These are phyloP conservation scores for Penicillium nordicum DNA, from an alignment of 2,329 filamentous ascomycete genomes.

Conservation along the genomic window DNA sequence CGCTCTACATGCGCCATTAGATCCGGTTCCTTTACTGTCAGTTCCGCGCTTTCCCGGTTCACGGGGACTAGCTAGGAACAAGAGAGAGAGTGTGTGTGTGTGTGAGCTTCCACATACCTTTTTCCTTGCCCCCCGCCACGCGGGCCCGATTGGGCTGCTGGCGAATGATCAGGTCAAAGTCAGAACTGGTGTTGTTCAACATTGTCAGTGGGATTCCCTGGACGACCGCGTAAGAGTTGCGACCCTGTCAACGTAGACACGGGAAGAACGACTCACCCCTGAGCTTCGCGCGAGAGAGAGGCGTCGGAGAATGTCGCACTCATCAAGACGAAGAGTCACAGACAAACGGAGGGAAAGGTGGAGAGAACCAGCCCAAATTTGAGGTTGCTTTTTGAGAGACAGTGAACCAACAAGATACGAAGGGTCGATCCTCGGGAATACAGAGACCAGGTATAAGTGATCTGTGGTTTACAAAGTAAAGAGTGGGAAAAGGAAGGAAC, in stretches of 20 bases:
- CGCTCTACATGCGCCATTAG: constrained; percentile 54
- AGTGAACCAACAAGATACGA: constrained; percentile 25
- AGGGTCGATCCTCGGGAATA: constrained; percentile 15
- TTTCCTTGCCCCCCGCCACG: constrained; percentile 70
- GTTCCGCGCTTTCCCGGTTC: neutral
- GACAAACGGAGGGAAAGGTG: constrained; percentile 18
- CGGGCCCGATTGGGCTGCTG: constrained; percentile 67
- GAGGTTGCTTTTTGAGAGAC: constrained; percentile 2
- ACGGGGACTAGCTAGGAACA: neutral
- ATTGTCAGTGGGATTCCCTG: constrained; percentile 40
- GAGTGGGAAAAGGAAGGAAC: constrained; percentile 15
- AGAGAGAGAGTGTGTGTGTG: neutral
- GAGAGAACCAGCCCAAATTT: constrained; percentile 6
- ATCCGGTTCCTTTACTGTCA: neutral
- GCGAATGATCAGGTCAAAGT: constrained; percentile 58
- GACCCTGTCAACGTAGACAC: constrained; percentile 15
- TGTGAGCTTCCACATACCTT: constrained; percentile 50
- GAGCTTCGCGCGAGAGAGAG: constrained; percentile 43
- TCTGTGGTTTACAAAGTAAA: constrained; percentile 23
- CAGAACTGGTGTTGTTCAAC: constrained; percentile 46
- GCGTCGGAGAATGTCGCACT: constrained; percentile 42
- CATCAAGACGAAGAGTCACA: constrained; percentile 38
- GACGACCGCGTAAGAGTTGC: constrained; percentile 30
- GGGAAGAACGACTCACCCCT: constrained; percentile 35
- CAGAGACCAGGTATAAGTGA: constrained; percentile 15